Base-by-base conservation (phyloP, 352 stramenopile genomes). In the Halophytophthora batemanensis region DNA sequence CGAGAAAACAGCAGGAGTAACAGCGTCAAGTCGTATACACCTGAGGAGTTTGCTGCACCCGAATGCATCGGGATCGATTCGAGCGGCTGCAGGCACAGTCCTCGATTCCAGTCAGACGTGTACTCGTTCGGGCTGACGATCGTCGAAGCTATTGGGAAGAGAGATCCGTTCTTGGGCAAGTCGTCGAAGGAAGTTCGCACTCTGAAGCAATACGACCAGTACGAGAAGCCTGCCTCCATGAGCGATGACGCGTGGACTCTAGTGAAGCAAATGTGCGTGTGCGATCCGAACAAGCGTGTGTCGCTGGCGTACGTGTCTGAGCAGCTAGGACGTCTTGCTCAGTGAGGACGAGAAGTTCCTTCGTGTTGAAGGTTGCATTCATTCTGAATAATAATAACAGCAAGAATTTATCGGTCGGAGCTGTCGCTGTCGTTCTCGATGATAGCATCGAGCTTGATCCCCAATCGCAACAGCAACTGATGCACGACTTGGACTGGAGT, bases 41-140 rank as follows among this genome's bases (percentile, higher is more conserved):
- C 36, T 7, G 51, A 62, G 29, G 61, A 70, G 13, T 70, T 70
- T 28, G 38, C 36, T 5, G 61, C 61, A 11, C 61, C 61, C 2
- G 61, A 70, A 21, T 66, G 61, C 37, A 50, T 60, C 37, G 55
- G 38, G 3, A 45, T 62, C 17, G 45, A 37, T 2, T 6, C 22
- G 2, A 37, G 56, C n/a, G 51, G 38, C 2, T 63, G 33, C 4
- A 17, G 38, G 4, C 47, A 50, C 15, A 59, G 42, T 18, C 47
- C 53, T 31, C 10, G 48, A 18, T 65, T 71, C 35, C 22, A 65
- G 45, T 68, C 61, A 15, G 66, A 75, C 33, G 45, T 71, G 14
- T 75, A 75, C 36, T 60, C 66, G 17, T 64, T 75, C 17, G 66
- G 66, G 0, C 35, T 75, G 37, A 69, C 57, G 18, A 53, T 75